These are phyloP conservation scores for Hyaloscypha hepaticicola DNA, from an alignment of 495 filamentous ascomycete genomes.

Conservation along the genomic window DNA sequence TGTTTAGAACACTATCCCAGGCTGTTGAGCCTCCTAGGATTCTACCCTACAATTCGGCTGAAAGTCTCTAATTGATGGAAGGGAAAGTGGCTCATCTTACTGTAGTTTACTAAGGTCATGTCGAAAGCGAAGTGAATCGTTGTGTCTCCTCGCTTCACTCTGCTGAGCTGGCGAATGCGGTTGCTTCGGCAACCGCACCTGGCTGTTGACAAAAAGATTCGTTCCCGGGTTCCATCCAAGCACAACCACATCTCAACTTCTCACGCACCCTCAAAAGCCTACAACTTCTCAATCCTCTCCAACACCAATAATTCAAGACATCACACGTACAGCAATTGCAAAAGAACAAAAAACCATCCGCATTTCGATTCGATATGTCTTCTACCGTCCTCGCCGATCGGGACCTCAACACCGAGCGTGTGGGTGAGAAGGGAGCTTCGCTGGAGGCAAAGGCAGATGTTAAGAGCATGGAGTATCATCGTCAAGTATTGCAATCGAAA, in stretches of 20 bases:
- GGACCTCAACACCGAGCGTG: conserved; percentile 50
- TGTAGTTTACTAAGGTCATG: too few relatives aligned
- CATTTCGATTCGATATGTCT: conserved; percentile 28
- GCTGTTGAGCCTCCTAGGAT: too few relatives aligned
- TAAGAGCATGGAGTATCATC: conserved; percentile 76
- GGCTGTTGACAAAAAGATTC: conserved; percentile 1
- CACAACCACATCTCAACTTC: conserved; percentile 1
- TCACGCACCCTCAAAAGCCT: background rate
- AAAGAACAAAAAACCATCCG: conserved; percentile 3
- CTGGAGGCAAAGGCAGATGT: conserved; percentile 38
- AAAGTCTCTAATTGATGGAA: too few relatives aligned
- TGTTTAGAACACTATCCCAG: too few relatives aligned
- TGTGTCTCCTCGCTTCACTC: too few relatives aligned
- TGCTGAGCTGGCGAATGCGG: background rate
- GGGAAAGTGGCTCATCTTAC: too few relatives aligned
- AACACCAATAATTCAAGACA: background rate
- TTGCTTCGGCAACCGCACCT: background rate
- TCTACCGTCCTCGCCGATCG: conserved; percentile 53
- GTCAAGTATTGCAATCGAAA: conserved; percentile 71
- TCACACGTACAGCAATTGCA: background rate
- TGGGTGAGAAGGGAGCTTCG: conserved; percentile 12
- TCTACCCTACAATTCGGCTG: too few relatives aligned
- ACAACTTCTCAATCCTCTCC: background rate
- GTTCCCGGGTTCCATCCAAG: conserved; percentile 2
- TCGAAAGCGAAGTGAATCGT: background rate